A percentile compares a stretch with the other conserved stretches of the same genome.
These are phyloP conservation scores for Wickerhamomyces bovis DNA, from an alignment of 805 yeast genomes.

Conservation along the genomic window DNA sequence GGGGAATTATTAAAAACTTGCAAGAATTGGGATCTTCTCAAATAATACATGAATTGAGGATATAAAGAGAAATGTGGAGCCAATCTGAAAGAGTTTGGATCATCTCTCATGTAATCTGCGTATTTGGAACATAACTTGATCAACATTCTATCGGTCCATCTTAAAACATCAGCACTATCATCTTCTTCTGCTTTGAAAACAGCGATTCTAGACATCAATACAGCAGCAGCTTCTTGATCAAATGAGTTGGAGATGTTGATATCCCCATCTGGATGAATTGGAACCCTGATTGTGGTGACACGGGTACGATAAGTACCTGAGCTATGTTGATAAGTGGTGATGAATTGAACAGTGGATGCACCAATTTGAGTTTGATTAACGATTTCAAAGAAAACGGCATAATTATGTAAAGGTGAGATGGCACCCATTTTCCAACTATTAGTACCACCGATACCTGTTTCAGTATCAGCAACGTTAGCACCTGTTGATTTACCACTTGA, in stretches of 20 bases:
- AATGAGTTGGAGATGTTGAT: constrained; percentile 59
- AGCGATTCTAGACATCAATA: constrained; percentile 84
- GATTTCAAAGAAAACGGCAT: constrained; percentile 85
- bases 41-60: constrained; percentile 93
- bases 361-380: constrained; percentile 34
- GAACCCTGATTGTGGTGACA: constrained; percentile 76
- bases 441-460: constrained; percentile 91
- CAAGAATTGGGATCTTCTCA: constrained; percentile 93
- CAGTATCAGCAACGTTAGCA: constrained; percentile 80
- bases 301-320: constrained; percentile 84
- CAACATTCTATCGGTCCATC: constrained; percentile 92
- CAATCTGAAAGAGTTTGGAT: constrained; percentile 73
- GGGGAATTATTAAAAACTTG: constrained; percentile 98
- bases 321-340: constrained; percentile 93
- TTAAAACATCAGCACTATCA: constrained; percentile 85
- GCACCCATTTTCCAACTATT: constrained; percentile 83
- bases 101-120: constrained; percentile 89
- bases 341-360: constrained; percentile 64
- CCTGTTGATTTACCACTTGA: constrained; percentile 58
- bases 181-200: constrained; percentile 77
- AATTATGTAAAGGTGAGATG: constrained; percentile 81
- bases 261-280: constrained; percentile 54
- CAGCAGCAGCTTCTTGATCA: constrained; percentile 98
- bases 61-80: constrained; percentile 79
- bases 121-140: constrained; percentile 87